Percentiles rank a stretch among this genome's conserved stretches.
phyloP scores from a whole-genome alignment of 495 filamentous ascomycete species.

The Aspergillus cavernicola region DNA sequence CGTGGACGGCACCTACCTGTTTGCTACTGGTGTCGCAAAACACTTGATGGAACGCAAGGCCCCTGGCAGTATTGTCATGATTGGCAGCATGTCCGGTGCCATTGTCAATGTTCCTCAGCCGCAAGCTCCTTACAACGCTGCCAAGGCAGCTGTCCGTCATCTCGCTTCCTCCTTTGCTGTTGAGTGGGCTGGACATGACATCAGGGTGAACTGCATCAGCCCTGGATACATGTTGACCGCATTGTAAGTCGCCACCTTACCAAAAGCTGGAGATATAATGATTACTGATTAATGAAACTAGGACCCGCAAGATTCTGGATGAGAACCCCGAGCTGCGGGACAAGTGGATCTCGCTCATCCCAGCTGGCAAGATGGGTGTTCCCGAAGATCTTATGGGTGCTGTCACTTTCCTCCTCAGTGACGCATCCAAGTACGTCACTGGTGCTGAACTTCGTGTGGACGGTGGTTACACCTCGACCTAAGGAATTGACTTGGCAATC shows the following conservation, averaged over 20 bases:
- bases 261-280: not conserved
- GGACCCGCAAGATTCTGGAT: slow-evolving; percentile 90
- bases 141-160: slow-evolving; percentile 86
- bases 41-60: slow-evolving; percentile 81
- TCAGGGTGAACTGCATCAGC: slow-evolving; percentile 87
- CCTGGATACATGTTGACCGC: slow-evolving; percentile 95
- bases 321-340: slow-evolving; percentile 83
- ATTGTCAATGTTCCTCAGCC: slow-evolving; percentile 95
- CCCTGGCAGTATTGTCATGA: slow-evolving; percentile 86
- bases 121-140: slow-evolving; percentile 86
- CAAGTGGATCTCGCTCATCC: slow-evolving; percentile 88
- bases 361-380: slow-evolving; percentile 85
- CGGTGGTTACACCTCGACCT: slow-evolving; percentile 86
- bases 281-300: slow-evolving; percentile 31
- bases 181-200: slow-evolving; percentile 81
- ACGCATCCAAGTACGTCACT: slow-evolving; percentile 82
- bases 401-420: slow-evolving; percentile 83
- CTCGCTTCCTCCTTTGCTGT: slow-evolving; percentile 76
- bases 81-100: slow-evolving; percentile 87
- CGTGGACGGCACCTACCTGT: slow-evolving; percentile 90
- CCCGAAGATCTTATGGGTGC: slow-evolving; percentile 92
- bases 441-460: slow-evolving; percentile 88
- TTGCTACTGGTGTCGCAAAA: slow-evolving; percentile 77
- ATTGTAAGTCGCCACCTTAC: slow-evolving; percentile 44
- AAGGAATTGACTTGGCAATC: slow-evolving; percentile 23